A percentile compares a stretch with the other conserved stretches of the same genome.
phyloP scores from a whole-genome alignment of 768 basidiomycete genomes.

The Mycena kentingensis region DNA sequence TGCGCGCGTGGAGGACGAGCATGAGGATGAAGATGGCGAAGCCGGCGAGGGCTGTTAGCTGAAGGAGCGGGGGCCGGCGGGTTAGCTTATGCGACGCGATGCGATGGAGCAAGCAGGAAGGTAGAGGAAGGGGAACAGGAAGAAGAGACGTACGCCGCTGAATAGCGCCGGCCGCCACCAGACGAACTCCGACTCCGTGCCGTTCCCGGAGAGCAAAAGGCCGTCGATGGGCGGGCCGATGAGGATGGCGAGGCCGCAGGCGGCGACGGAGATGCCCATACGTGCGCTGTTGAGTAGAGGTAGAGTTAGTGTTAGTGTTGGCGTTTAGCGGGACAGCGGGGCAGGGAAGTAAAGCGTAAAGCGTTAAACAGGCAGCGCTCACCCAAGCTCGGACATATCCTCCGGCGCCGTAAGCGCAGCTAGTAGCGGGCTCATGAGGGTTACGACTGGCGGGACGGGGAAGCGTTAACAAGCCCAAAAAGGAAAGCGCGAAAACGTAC shows the following conservation, averaged over 20 bases:
- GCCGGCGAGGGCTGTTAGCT: not conserved
- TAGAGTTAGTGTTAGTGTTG: slow-evolving; percentile 29
- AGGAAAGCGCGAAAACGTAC: slow-evolving; percentile 27
- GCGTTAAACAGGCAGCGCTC: not conserved
- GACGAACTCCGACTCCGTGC: slow-evolving; percentile 14
- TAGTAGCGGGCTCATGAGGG: slow-evolving; percentile 34
- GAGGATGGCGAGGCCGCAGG: not conserved
- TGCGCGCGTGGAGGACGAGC: not conserved
- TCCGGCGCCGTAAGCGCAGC: slow-evolving; percentile 31
- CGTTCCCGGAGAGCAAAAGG: slow-evolving; percentile 33
- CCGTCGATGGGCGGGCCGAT: slow-evolving; percentile 42
- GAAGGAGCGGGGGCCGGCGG: too few species aligned
- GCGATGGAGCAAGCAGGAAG: not conserved
- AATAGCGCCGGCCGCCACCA: slow-evolving; percentile 46
- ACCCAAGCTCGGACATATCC: slow-evolving; percentile 40
- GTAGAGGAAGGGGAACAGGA: not conserved
- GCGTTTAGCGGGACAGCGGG: too few species aligned
- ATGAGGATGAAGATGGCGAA: not conserved
- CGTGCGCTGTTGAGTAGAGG: slow-evolving; percentile 16
- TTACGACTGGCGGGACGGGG: slow-evolving; percentile 28
- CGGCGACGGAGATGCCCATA: not conserved
- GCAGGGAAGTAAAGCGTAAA: slow-evolving; percentile 16
- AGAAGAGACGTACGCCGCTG: slow-evolving; percentile 26
- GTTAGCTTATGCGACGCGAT: not conserved
- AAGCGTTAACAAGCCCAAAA: not conserved